Conservation (phyloP, 176 grass and related monocot species). For the Alloteropsis semialata region DNA sequence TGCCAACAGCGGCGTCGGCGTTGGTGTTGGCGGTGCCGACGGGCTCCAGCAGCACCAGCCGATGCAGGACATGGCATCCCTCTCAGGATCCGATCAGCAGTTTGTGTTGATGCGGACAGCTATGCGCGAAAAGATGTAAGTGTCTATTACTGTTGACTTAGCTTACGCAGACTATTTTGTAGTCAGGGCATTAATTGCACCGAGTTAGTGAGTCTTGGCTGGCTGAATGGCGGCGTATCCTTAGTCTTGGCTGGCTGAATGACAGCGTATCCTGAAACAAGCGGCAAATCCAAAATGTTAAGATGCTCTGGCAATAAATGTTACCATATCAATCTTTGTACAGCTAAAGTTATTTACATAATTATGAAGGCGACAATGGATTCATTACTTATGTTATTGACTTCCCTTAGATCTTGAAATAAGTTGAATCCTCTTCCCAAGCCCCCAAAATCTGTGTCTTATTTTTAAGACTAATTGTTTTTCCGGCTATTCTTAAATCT, state of each 20-base stretch:
- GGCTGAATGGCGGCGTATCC: neutral
- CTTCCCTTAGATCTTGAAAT: neutral
- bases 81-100: conserved; percentile 34
- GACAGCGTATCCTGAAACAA: neutral
- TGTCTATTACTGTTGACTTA: neutral
- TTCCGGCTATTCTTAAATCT: conserved; percentile 11
- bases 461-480: neutral
- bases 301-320: neutral
- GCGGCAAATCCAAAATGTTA: neutral
- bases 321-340: neutral
- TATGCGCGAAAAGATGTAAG: conserved; percentile 76
- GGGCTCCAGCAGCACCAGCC: conserved; percentile 46
- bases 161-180: neutral
- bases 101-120: conserved; percentile 18
- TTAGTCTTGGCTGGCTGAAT: neutral
- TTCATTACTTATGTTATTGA: neutral
- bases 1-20: neutral
- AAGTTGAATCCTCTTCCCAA: neutral
- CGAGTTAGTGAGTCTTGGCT: conserved; percentile 1
- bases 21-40: conserved; percentile 4
- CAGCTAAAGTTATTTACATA: conserved; percentile 17
- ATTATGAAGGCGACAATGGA: neutral
- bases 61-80: conserved; percentile 40
- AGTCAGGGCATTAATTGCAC: conserved; percentile 17
- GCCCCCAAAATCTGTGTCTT: neutral